Evolutionary conservation across 768 basidiomycete genomes (phyloP), one percentile per base, ranked within the genome.

Genomic region (Leccinum barrowsii): DNA sequence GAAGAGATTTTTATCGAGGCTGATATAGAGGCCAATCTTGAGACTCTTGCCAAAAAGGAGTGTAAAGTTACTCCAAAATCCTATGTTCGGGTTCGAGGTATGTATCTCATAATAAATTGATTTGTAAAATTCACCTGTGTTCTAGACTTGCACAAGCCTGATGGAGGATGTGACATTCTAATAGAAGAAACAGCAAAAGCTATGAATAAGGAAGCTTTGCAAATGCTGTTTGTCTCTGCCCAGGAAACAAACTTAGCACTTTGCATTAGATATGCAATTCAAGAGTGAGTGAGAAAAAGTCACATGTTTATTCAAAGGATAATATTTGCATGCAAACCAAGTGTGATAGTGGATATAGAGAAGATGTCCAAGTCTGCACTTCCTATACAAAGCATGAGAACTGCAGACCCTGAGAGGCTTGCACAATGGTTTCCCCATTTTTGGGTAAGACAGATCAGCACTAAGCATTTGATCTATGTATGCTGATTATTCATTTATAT

Each of bases 181-280:
- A 6, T 61, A 13, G 54, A 61, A 35, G 34, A 7, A 2, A 59
- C 58, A 2, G 22, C 44, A 34, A 10, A 1, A 13, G 47, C 19
- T 8, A 10, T 61, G 2, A 5, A 5, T 35, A 47, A 59, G 2
- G 37, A 52, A 34, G 19, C 46, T 2, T 40, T 59, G 17, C 26
- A 56, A 35, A 49, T 59, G 51, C n/a, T 61, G 2, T 24, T 59
- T 3, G 48, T 59, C n/a, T 59, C 60, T 7, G 54, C 60, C 3
- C 54, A 61, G 32, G 42, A 56, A 15, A 40, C 35, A 26, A 61
- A 61, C 10, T 35, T 59, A 7, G n/a, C 2, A 13, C 35, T 61
- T n/a, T 61, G 58, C 50, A 22, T 59, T 2, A 55, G 19, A 44
- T 59, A 44, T 61, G 57, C 60, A 40, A 21, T 59, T 5, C 8